These are phyloP conservation scores for Actinomucor elegans DNA, from an alignment of 371 early-diverging fungal genomes.

Conservation along the genomic window DNA sequence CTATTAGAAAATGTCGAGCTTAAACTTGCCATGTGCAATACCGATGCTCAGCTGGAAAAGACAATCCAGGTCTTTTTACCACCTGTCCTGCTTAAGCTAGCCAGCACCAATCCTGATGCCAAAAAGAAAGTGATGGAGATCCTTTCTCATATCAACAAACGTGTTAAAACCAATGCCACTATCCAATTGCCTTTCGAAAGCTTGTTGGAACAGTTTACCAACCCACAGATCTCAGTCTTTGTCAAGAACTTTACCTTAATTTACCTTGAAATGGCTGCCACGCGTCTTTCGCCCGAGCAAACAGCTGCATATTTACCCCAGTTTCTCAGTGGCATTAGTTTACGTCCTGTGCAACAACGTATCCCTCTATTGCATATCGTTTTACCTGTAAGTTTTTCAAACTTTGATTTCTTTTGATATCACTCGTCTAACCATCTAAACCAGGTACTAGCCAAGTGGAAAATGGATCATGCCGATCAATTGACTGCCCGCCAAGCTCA, in stretches of 20 bases:
- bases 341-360: conserved; percentile 57
- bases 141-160: conserved; percentile 80
- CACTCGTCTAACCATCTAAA: not conserved
- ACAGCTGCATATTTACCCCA: conserved; percentile 49
- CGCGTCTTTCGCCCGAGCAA: conserved; percentile 41
- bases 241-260: conserved; percentile 74
- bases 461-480: conserved; percentile 49
- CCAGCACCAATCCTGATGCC: conserved; percentile 53
- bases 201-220: conserved; percentile 52
- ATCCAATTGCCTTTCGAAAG: conserved; percentile 66
- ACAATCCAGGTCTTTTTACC: conserved; percentile 67
- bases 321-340: conserved; percentile 58
- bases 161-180: conserved; percentile 61
- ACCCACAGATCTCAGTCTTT: conserved; percentile 41
- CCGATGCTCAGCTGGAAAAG: conserved; percentile 73
- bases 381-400: conserved; percentile 54
- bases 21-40: conserved; percentile 80
- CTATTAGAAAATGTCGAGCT: conserved; percentile 80
- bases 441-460: conserved; percentile 56
- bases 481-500: conserved; percentile 46
- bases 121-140: conserved; percentile 70
- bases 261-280: conserved; percentile 75
- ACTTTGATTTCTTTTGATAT: too few species aligned
- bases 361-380: conserved; percentile 63
- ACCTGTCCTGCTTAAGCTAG: conserved; percentile 76